Percentiles rank a stretch among this genome's conserved stretches.
Conservation (phyloP, 805 yeast genomes). For the Candida ovalis region DNA sequence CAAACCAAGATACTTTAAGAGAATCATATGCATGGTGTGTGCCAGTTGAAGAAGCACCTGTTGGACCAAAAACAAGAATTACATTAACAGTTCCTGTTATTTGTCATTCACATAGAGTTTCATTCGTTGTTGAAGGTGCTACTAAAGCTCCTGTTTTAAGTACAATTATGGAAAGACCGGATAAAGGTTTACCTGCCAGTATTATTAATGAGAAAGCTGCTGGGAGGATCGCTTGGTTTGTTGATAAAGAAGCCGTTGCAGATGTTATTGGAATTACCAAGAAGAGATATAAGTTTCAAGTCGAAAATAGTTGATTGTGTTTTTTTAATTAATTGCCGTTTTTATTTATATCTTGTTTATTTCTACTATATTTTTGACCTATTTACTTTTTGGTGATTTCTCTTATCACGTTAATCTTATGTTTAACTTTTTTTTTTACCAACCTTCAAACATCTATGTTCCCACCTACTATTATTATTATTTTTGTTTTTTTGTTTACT, state of each 20-base stretch:
- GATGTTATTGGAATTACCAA: constrained; percentile 69
- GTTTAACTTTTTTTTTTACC: neutral
- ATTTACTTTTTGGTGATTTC: neutral
- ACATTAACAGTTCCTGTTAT: constrained; percentile 92
- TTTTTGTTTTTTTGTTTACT: neutral
- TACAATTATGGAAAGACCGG: constrained; percentile 94
- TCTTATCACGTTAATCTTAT: neutral
- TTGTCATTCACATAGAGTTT: constrained; percentile 86
- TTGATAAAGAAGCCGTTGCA: constrained; percentile 85
- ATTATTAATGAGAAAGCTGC: constrained; percentile 96
- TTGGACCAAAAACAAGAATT: constrained; percentile 80
- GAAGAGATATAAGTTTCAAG: constrained; percentile 62
- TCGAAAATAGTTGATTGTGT: constrained; percentile 10
- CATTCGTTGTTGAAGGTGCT: constrained; percentile 95
- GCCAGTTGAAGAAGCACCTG: constrained; percentile 88
- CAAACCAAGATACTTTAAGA: constrained; percentile 82
- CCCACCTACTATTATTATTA: neutral
- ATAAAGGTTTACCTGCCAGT: constrained; percentile 90
- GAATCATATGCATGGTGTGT: constrained; percentile 94
- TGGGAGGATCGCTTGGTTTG: constrained; percentile 96
- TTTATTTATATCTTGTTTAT: neutral
- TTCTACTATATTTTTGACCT: neutral
- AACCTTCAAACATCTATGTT: too few species aligned
- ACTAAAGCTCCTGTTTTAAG: constrained; percentile 91
- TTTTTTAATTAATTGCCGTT: neutral